These are phyloP conservation scores for Russula emetica DNA, from an alignment of 768 basidiomycete genomes.

Conservation along the genomic window DNA sequence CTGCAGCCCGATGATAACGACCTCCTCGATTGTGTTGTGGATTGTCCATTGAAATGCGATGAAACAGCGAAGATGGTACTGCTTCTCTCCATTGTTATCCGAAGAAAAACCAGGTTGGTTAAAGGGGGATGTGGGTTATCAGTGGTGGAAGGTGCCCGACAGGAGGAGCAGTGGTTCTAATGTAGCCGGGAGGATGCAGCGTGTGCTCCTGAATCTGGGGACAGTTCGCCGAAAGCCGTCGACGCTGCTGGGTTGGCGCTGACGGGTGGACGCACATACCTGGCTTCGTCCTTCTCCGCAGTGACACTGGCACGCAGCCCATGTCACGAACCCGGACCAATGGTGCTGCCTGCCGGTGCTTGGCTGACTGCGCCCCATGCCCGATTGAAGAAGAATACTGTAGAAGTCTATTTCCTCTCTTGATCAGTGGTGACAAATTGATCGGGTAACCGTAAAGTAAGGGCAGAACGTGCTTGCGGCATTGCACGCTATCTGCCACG, in stretches of 20 bases:
- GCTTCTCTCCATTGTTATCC: slow-evolving; percentile 23
- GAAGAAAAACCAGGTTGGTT: not conserved
- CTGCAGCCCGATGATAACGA: slow-evolving; percentile 9
- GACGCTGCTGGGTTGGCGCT: slow-evolving; percentile 5
- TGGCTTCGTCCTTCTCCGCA: not conserved
- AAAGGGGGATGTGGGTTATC: not conserved
- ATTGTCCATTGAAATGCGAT: slow-evolving; percentile 21
- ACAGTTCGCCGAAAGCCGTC: slow-evolving; percentile 2
- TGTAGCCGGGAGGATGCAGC: slow-evolving; percentile 21
- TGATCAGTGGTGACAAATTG: not conserved
- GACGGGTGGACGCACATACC: slow-evolving; percentile 8
- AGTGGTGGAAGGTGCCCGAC: not conserved
- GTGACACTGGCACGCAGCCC: not conserved
- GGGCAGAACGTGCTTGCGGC: slow-evolving; percentile 22
- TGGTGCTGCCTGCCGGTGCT: slow-evolving; percentile 6
- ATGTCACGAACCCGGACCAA: not conserved
- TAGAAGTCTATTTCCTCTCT: not conserved
- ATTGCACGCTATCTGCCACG: slow-evolving; percentile 1
- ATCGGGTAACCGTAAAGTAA: slow-evolving; percentile 4
- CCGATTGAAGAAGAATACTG: not conserved
- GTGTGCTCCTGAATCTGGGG: slow-evolving; percentile 4
- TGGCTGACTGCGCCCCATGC: not conserved
- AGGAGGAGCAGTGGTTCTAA: slow-evolving; percentile 6
- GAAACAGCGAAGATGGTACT: slow-evolving; percentile 25
- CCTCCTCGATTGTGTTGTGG: slow-evolving; percentile 13